These are phyloP conservation scores for Malus hybrid DNA, from an alignment of 331 rosid species.

Conservation along the genomic window DNA sequence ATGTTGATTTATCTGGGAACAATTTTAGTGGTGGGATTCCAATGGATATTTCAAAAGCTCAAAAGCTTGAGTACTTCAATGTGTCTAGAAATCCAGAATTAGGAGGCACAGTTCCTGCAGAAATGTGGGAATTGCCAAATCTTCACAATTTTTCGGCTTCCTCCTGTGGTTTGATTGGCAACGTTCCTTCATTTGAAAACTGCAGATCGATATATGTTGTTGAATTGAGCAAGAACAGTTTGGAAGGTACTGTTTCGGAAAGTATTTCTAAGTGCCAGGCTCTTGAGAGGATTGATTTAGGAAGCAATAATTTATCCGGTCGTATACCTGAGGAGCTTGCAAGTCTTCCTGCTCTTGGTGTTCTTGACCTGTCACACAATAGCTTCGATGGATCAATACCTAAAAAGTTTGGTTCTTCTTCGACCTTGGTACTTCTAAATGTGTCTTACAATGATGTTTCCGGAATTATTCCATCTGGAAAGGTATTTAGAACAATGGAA, in stretches of 20 bases:
- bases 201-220: constrained; percentile 54
- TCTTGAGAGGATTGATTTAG: constrained; percentile 44
- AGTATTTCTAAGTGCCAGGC: constrained; percentile 55
- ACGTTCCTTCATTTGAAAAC: constrained; percentile 53
- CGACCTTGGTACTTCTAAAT: constrained; percentile 61
- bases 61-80: constrained; percentile 60
- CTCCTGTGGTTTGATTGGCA: constrained; percentile 52
- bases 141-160: constrained; percentile 81
- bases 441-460: constrained; percentile 83
- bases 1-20: constrained; percentile 70
- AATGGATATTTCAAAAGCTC: constrained; percentile 50
- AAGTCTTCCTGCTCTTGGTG: constrained; percentile 48
- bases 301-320: constrained; percentile 62
- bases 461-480: constrained; percentile 64
- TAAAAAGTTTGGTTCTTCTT: constrained; percentile 46
- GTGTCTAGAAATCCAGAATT: constrained; percentile 57
- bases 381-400: constrained; percentile 66
- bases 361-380: constrained; percentile 67
- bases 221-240: constrained; percentile 49
- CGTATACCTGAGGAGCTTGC: constrained; percentile 77
- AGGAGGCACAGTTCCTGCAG: constrained; percentile 50
- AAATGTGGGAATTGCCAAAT: constrained; percentile 51
- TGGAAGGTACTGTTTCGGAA: constrained; percentile 52
- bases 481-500: constrained; percentile 45
- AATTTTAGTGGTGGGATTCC: constrained; percentile 81